A percentile compares a stretch with the other conserved stretches of the same genome.
Evolutionary conservation across 257 asterid genomes (phyloP).

Genomic region (Lithospermum erythrorhizon): DNA sequence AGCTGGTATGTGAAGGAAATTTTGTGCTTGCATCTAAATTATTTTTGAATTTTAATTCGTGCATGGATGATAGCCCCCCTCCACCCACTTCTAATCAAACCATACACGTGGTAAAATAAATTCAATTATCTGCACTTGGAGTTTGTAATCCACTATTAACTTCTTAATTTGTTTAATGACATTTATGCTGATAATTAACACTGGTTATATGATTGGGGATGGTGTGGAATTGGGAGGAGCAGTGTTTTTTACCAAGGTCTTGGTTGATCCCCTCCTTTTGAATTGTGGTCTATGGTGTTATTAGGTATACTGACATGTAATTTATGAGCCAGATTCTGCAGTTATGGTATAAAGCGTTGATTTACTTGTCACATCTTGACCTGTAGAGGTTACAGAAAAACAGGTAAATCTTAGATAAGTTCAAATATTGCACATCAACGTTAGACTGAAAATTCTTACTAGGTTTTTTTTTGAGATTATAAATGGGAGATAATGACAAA

Average conservation of each 20-base stretch:
- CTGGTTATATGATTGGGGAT: too few species aligned
- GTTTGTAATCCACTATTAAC: background rate
- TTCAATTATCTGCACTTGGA: background rate
- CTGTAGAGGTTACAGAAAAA: slow-evolving; percentile 91
- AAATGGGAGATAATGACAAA: too few species aligned
- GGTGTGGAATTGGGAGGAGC: too few species aligned
- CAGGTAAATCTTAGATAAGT: slow-evolving; percentile 37
- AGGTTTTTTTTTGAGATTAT: too few species aligned
- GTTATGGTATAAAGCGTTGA: slow-evolving; percentile 98
- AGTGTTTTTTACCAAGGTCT: too few species aligned
- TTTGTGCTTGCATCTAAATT: background rate
- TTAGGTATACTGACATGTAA: slow-evolving; percentile 5
- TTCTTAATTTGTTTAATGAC: background rate
- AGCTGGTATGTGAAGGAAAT: background rate
- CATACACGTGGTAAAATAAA: background rate
- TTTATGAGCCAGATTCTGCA: slow-evolving; percentile 27
- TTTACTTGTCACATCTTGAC: slow-evolving; percentile 94
- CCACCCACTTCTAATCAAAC: background rate
- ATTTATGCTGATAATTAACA: too few species aligned
- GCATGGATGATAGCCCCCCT: background rate
- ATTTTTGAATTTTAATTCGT: too few species aligned
- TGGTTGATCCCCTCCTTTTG: slow-evolving; percentile 8
- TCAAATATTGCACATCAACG: background rate
- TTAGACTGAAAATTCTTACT: background rate
- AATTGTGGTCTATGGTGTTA: slow-evolving; percentile 4